phyloP scores from a whole-genome alignment of 805 yeast species.

The Clavispora vitiphila region DNA sequence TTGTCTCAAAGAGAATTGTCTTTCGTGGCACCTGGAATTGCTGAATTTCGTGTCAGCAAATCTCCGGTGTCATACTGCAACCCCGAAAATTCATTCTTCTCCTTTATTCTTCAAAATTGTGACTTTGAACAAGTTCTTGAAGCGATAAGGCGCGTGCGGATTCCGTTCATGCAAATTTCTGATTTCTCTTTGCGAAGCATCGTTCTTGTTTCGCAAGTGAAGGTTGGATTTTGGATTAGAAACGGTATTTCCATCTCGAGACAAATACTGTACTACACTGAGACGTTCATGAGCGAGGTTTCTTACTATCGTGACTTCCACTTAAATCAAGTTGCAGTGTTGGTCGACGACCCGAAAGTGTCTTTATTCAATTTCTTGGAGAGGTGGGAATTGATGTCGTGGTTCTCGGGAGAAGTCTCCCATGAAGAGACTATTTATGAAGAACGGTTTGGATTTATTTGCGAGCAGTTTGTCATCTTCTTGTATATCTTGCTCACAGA shows the following conservation, averaged over 20 bases:
- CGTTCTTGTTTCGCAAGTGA: conserved; percentile 58
- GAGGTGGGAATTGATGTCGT: conserved; percentile 54
- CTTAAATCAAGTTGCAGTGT: conserved; percentile 39
- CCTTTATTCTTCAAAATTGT: conserved; percentile 36
- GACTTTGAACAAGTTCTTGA: conserved; percentile 19
- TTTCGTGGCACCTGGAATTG: conserved; percentile 24
- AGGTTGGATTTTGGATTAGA: conserved; percentile 67
- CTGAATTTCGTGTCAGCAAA: conserved; percentile 40
- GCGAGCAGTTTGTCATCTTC: conserved; percentile 39
- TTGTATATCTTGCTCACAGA: conserved; percentile 42
- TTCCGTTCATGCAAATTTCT: conserved; percentile 38
- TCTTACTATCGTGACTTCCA: conserved; percentile 42
- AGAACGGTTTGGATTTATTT: conserved; percentile 42
- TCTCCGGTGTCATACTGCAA: conserved; percentile 53
- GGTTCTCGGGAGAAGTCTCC: conserved; percentile 38
- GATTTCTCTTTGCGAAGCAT: conserved; percentile 57
- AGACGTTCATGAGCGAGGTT: conserved; percentile 35
- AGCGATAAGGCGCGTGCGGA: conserved; percentile 7
- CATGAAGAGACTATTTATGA: conserved; percentile 40
- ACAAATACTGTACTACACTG: conserved; percentile 47
- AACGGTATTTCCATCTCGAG: conserved; percentile 55
- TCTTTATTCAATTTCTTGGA: conserved; percentile 37
- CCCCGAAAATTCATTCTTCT: conserved; percentile 55
- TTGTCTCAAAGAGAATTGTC: conserved; percentile 22
- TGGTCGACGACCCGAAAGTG: conserved; percentile 33